Percentiles rank a stretch among this genome's conserved stretches.
Conservation (phyloP, 2,329 filamentous ascomycete genomes). For the Daldinia sp. region DNA sequence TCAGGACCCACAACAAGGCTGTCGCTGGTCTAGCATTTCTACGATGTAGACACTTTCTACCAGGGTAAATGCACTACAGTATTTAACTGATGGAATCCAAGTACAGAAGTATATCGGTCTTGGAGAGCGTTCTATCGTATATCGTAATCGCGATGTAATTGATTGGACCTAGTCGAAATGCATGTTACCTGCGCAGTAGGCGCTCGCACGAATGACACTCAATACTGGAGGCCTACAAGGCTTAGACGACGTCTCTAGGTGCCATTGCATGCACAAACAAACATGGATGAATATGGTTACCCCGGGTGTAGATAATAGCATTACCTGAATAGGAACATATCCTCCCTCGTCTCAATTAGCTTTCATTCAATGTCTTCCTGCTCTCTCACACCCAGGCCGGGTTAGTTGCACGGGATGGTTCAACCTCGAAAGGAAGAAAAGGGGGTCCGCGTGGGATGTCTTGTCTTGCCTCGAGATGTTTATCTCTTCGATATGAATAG, state of each 20-base stretch:
- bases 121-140: conserved; percentile 23
- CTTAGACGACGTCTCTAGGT: conserved; percentile 29
- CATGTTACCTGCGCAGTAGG: conserved; percentile 27
- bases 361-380: conserved; percentile 21
- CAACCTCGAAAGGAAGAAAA: conserved; percentile 31
- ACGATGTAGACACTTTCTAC: background rate
- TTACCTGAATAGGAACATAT: conserved; percentile 38
- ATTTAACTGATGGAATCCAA: background rate
- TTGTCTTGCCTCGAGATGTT: conserved; percentile 32
- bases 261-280: conserved; percentile 22
- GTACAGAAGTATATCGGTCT: background rate
- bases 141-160: conserved; percentile 28
- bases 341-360: conserved; percentile 2
- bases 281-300: conserved; percentile 33
- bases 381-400: conserved; percentile 22
- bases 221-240: conserved; percentile 38
- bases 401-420: conserved; percentile 32
- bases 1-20: conserved; percentile 28
- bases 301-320: conserved; percentile 27
- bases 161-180: conserved; percentile 16
- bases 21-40: conserved; percentile 19
- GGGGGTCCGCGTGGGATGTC: conserved; percentile 43
- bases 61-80: background rate
- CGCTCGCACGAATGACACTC: conserved; percentile 25
- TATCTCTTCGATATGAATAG: conserved; percentile 41